These are phyloP conservation scores for Nannochloris sp. DNA, from an alignment of 139 green algal genomes.

Conservation along the genomic window DNA sequence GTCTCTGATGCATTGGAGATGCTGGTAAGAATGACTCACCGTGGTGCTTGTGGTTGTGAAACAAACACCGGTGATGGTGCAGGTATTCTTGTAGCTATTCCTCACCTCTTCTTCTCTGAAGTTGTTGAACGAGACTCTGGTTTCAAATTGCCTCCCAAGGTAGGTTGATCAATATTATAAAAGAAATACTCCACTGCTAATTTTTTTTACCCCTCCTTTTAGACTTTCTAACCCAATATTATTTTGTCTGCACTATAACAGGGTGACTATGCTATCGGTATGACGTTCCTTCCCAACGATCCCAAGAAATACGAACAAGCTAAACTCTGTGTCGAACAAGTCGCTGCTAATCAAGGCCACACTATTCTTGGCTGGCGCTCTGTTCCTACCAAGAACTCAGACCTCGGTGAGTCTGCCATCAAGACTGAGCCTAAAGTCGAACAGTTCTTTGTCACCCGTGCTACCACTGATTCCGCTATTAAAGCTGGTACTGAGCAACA, in stretches of 20 bases:
- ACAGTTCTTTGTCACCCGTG: constrained; percentile 75
- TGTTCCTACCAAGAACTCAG: constrained; percentile 78
- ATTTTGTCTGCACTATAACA: too few relatives aligned
- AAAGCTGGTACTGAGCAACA: constrained; percentile 48
- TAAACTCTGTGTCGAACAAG: constrained; percentile 52
- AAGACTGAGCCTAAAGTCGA: constrained; percentile 79
- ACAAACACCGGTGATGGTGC: constrained; percentile 87
- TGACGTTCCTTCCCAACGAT: constrained; percentile 82
- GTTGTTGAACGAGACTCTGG: constrained; percentile 54
- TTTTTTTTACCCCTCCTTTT: neutral
- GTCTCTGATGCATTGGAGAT: constrained; percentile 86
- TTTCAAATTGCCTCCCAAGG: constrained; percentile 60
- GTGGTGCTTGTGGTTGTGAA: constrained; percentile 91
- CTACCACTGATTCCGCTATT: neutral
- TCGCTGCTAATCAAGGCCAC: constrained; percentile 56
- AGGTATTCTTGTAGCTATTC: constrained; percentile 85
- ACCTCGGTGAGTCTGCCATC: constrained; percentile 64
- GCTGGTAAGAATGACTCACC: constrained; percentile 79
- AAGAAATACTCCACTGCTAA: neutral
- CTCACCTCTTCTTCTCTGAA: constrained; percentile 71
- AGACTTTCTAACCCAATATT: too few relatives aligned
- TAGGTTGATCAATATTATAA: constrained; percentile 13
- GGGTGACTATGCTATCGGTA: constrained; percentile 78
- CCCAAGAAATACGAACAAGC: constrained; percentile 34
- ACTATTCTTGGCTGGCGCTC: constrained; percentile 74